Evolutionary conservation across 768 basidiomycete genomes (phyloP), one percentile per base, ranked within the genome.

Genomic region (Boletus eberwhitei): DNA sequence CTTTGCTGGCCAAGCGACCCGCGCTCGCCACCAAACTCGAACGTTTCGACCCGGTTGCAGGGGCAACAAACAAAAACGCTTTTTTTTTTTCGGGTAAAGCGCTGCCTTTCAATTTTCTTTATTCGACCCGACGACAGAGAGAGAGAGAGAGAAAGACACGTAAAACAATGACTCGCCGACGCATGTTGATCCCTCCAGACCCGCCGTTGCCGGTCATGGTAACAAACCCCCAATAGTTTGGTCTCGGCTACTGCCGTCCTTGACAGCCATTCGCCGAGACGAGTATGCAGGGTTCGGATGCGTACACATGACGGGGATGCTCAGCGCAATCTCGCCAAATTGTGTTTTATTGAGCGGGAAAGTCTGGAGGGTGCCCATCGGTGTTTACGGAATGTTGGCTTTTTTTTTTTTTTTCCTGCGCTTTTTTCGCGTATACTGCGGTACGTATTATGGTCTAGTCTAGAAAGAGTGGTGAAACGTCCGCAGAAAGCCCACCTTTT

Each of bases 101-200:
- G 47, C 60, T 1, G 39, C 52, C 47, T 12, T 64, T 64, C 38
- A 56, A 36, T 34, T 45, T 64, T 36, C 59, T 58, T 13, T 35
- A 62, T 67, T 67, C 19, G 24, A 50, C 45, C 45, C 31, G 45
- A 54, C 60, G 52, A 47, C 46, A 7, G 46, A 32, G 8, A 29
- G 9, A 5, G 35, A 40, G 54, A 47, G 43, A 7, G 46, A 32
- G 8, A 29, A 7, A 5, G 35, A 40, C 52, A 65, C 64, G 64
- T 65, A 65, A 64, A 65, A 52, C 50, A 49, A 54, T 50, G 59
- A 48, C 62, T 35, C 62, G 34, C 65, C 62, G 61, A 61, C 59
- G 52, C 64, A 53, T 66, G 64, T 54, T 31, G 36, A 41, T 40
- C 38, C 12, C 24, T 19, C 22, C 32, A 19, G 47, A 52, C 48